Percentiles rank a stretch among this genome's conserved stretches.
These are phyloP conservation scores for Ceratonia siliqua DNA, from an alignment of 306 rosid genomes.

Conservation along the genomic window DNA sequence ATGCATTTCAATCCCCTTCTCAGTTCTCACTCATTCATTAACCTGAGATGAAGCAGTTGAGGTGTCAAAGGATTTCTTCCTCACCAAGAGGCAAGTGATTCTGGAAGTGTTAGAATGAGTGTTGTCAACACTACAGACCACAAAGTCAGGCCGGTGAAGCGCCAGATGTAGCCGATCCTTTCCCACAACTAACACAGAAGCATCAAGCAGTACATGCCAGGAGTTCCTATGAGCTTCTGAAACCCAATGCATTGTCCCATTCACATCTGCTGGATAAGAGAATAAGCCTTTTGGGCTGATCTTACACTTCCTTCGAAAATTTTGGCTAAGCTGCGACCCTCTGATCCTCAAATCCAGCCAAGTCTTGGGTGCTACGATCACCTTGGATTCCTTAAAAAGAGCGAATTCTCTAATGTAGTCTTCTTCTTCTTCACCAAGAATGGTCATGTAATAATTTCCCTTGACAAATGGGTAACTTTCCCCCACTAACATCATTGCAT, in stretches of 20 bases:
- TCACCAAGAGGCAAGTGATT: constrained; percentile 77
- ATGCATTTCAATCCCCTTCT: neutral
- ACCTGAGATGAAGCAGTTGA: constrained; percentile 56
- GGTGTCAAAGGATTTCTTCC: constrained; percentile 79
- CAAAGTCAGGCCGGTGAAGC: constrained; percentile 83
- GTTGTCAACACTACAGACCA: constrained; percentile 74
- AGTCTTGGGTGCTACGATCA: constrained; percentile 62
- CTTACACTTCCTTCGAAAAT: constrained; percentile 83
- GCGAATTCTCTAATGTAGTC: constrained; percentile 70
- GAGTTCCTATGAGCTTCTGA: constrained; percentile 87
- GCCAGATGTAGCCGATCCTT: constrained; percentile 63
- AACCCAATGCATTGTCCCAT: constrained; percentile 86
- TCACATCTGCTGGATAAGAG: constrained; percentile 73
- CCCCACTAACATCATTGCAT: constrained; percentile 77
- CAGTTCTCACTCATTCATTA: constrained; percentile 45
- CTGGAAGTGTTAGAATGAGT: constrained; percentile 65
- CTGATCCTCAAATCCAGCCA: constrained; percentile 85
- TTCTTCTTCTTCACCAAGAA: constrained; percentile 50
- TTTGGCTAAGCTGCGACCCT: constrained; percentile 81
- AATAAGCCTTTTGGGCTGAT: constrained; percentile 76
- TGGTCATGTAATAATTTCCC: constrained; percentile 68
- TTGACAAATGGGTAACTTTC: constrained; percentile 78
- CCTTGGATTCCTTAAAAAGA: constrained; percentile 67
- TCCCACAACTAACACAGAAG: constrained; percentile 68
- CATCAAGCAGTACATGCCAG: constrained; percentile 95